Evolutionary conservation across 208 protist genomes (phyloP).

Genomic region (Trichomonas vaginalis): DNA sequence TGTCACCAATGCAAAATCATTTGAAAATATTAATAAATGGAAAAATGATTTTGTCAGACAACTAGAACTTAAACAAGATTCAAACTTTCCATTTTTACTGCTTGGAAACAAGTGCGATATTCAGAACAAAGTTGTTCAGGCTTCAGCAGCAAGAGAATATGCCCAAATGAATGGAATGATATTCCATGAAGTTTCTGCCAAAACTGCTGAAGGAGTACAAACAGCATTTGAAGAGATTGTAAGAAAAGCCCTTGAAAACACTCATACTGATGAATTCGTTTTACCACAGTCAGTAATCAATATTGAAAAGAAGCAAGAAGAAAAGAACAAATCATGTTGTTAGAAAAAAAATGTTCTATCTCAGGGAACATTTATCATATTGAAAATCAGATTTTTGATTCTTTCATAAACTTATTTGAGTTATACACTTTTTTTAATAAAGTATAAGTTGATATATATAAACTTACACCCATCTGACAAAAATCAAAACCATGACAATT

Average conservation of each 20-base stretch:
- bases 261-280: not conserved
- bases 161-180: not conserved
- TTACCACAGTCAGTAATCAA: not conserved
- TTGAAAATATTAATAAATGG: slow-evolving; percentile 38
- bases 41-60: slow-evolving; percentile 33
- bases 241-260: not conserved
- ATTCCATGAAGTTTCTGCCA: not conserved
- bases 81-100: slow-evolving; percentile 40
- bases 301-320: not conserved
- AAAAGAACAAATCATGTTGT: not conserved
- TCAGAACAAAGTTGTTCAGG: not conserved
- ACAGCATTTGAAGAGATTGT: not conserved
- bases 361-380: too few species aligned
- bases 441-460: too few species aligned
- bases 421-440: too few species aligned
- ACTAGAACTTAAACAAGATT: not conserved
- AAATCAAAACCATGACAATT: too few species aligned
- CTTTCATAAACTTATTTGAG: too few species aligned
- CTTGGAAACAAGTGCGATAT: slow-evolving; percentile 43
- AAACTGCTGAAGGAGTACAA: not conserved
- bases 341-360: not conserved
- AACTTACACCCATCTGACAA: too few species aligned
- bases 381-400: too few species aligned
- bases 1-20: slow-evolving; percentile 34
- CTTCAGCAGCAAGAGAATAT: not conserved